Evolutionary conservation across 164 flowering plant genomes (phyloP).

Genomic region (Berberis thunbergii): DNA sequence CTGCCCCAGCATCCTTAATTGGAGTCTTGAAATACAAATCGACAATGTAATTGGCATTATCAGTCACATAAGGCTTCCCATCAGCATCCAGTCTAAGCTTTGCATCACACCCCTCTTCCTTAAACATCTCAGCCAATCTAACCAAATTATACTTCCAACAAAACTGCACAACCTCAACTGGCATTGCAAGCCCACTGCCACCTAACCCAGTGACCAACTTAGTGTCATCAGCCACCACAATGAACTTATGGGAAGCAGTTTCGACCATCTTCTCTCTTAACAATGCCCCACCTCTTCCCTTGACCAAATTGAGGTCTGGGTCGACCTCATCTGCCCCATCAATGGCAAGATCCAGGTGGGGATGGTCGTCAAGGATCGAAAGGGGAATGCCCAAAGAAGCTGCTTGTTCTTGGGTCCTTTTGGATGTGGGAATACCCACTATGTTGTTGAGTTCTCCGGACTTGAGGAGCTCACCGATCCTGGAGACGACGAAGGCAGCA

Average conservation of each 20-base stretch:
- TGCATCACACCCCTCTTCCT: constrained; percentile 58
- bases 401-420: constrained; percentile 48
- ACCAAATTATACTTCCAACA: constrained; percentile 55
- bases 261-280: constrained; percentile 64
- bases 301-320: constrained; percentile 40
- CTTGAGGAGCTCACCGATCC: constrained; percentile 47
- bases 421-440: constrained; percentile 52
- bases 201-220: constrained; percentile 43
- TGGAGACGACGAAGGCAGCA: constrained; percentile 76
- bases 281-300: constrained; percentile 53
- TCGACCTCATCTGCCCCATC: constrained; percentile 66
- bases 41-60: constrained; percentile 68
- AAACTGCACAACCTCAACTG: constrained; percentile 50
- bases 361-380: constrained; percentile 36
- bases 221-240: constrained; percentile 45
- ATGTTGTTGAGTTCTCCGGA: constrained; percentile 42
- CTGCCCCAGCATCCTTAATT: constrained; percentile 50
- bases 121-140: constrained; percentile 51
- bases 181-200: constrained; percentile 50
- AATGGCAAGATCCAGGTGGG: constrained; percentile 41
- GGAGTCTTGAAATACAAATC: constrained; percentile 77
- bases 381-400: constrained; percentile 39
- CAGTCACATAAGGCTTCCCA: constrained; percentile 81
- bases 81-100: constrained; percentile 44
- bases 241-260: constrained; percentile 41